Base-by-base conservation (phyloP, 495 filamentous ascomycete species). In the Lophiostoma macrostomum region DNA sequence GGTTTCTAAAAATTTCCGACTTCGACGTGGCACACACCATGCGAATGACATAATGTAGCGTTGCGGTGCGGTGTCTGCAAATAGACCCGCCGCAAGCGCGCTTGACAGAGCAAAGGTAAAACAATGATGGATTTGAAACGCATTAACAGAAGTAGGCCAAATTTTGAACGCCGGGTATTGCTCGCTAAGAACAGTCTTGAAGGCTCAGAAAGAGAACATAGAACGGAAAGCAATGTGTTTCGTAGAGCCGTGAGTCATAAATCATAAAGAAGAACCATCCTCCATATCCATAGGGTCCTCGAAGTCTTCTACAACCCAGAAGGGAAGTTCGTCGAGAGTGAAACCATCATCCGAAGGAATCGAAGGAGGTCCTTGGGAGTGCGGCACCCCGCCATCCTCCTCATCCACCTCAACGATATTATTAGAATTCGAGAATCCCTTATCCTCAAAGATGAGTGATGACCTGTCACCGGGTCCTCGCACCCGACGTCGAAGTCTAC, bases 401-500 rank as follows among this genome's bases (percentile, higher is more conserved):
- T 63, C 61, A 25, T 64, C 57, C 10, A 58, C 60, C 34, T 68
- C 63, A 16, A 55, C 25, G 37, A 65, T 63, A 45, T 60, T 25
- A 43, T 45, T 45, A n/a, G 29, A 20, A 28, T 56, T 62, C 13
- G 60, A 30, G 27, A 42, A 44, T n/a, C 63, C 51, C 30, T 38
- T 38, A 35, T 65, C 65, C 30, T 65, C 65, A 44, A 67, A 65
- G 30, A 56, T 50, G 8, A 63, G 20, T 4, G 56, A 64, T n/a
- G 56, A 37, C 29, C 54, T 48, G 38, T 67, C 57, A 22, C 37
- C 53, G 7, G 65, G 64, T 19, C 65, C 61, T 11, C 54, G 29
- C 16, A 66, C 57, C 32, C 65, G 39, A 8, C 67, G 65, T 10
- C 65, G 59, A 4, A 69, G 54, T 20, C 67, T 50, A 27, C 65